Evolutionary conservation across 257 asterid species (phyloP), one percentile per base, ranked within the genome.

Genomic region (Solanum tarijense): DNA sequence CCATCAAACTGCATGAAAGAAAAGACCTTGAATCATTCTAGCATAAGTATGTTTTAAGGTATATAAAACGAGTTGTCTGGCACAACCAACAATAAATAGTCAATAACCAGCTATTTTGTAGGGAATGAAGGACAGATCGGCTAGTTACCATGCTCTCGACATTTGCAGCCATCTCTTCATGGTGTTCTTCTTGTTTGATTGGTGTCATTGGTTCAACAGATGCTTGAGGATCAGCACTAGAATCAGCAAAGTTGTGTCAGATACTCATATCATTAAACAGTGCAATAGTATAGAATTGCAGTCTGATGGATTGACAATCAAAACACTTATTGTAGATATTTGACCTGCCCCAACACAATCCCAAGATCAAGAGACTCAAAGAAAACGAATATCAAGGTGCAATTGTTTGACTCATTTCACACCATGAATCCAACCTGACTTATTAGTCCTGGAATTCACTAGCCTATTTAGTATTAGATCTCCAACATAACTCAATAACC

Each of bases 171-270:
- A 90, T 90, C 39, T 87, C 93, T 86, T 94, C 96, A 75, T 90
- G 90, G 83, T 86, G 87, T 86, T 92, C 96, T 87, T 92, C 96
- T 90, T 87, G 95, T 91, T 92, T 93, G 90, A 91, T 89, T 83
- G 95, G 90, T 81, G 94, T 87, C 90, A 92, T 91, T 84, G 95
- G 90, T 76, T 89, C 93, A 65, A 89, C 91, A 60, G 98, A 93
- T 88, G 96, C 82, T 91, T 90, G 98, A 52, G 96, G 96, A 88
- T 95, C 98, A 68, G 91, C 94, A 89, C 99, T 97, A 91, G 87
- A 90, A 91, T 73, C 38, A 88, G 68, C 83, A 90, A 90, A 73
- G 86, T 81, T 81, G 69, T 82, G 71, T 82, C 71, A 82, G 86
- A 86, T 76, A 75, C 6, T 82, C 69, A 48, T 29, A 82, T 2